phyloP scores from a whole-genome alignment of 2,329 filamentous ascomycete species.

The Aureobasidium sp. region DNA sequence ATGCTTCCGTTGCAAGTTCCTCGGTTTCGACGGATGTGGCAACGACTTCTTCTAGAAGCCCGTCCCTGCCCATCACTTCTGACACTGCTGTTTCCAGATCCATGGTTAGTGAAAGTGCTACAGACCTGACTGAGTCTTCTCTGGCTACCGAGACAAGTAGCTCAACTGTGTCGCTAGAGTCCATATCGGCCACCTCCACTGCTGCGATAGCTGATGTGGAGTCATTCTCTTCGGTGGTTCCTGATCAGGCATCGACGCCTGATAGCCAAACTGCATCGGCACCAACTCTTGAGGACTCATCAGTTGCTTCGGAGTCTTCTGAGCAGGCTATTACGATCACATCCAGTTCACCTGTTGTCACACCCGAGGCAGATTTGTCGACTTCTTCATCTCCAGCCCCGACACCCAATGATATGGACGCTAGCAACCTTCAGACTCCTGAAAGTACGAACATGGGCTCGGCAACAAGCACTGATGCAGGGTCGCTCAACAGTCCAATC shows the following conservation, averaged over 20 bases:
- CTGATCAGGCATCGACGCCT: background rate
- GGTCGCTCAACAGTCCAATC: background rate
- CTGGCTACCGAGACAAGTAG: background rate
- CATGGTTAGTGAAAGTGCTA: background rate
- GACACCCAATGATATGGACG: background rate
- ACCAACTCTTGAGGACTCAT: background rate
- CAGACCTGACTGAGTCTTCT: background rate
- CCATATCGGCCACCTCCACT: background rate
- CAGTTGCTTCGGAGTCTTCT: background rate
- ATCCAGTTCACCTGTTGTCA: background rate
- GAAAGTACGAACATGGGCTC: background rate
- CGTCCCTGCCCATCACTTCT: background rate
- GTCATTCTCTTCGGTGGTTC: background rate
- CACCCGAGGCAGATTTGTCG: background rate
- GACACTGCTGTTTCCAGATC: background rate
- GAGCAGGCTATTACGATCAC: background rate
- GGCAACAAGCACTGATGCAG: background rate
- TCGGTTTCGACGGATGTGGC: background rate
- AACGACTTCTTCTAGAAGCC: no score
- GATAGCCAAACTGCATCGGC: background rate
- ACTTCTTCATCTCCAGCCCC: background rate
- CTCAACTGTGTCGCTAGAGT: background rate
- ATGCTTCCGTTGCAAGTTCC: background rate
- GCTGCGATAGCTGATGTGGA: background rate
- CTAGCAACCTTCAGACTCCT: background rate